Evolutionary conservation across 179 eudicot genomes (phyloP).

Genomic region (Sideroxylon spinosum): DNA sequence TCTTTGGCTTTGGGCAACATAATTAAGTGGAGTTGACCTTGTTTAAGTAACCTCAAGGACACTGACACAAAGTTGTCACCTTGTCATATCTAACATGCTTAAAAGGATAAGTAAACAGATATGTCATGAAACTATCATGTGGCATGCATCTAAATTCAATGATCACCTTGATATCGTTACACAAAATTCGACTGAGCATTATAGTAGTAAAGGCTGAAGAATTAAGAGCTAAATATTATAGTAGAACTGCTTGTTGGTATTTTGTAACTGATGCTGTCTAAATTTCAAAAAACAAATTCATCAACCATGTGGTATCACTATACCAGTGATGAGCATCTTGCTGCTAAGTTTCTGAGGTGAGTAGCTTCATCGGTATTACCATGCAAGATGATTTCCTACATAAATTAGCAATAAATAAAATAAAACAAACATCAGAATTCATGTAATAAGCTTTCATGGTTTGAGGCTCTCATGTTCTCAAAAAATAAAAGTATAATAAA

Average conservation of each 20-base stretch:
- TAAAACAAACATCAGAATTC: slow-evolving; percentile 9
- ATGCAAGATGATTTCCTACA: slow-evolving; percentile 72
- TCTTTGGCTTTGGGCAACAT: not conserved
- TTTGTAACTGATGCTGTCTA: not conserved
- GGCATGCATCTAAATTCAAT: not conserved
- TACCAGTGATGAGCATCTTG: slow-evolving; percentile 75
- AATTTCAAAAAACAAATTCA: slow-evolving; percentile 8
- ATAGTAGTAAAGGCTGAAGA: not conserved
- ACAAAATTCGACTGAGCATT: not conserved
- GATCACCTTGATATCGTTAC: not conserved
- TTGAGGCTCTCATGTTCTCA: not conserved
- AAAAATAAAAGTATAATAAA: not conserved
- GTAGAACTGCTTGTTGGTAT: not conserved
- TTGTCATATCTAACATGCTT: not conserved
- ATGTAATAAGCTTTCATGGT: not conserved
- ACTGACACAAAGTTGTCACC: not conserved
- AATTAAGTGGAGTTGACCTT: not conserved
- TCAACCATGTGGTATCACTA: slow-evolving; percentile 5
- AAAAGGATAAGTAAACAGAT: not conserved
- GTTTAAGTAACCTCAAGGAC: not conserved
- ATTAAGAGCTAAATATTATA: not conserved
- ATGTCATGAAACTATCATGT: not conserved
- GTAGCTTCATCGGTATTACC: slow-evolving; percentile 47
- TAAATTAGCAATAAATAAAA: slow-evolving; percentile 5
- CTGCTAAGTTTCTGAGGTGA: slow-evolving; percentile 56